phyloP scores from a whole-genome alignment of 495 filamentous ascomycete species.

The Schizothecium vesticola region DNA sequence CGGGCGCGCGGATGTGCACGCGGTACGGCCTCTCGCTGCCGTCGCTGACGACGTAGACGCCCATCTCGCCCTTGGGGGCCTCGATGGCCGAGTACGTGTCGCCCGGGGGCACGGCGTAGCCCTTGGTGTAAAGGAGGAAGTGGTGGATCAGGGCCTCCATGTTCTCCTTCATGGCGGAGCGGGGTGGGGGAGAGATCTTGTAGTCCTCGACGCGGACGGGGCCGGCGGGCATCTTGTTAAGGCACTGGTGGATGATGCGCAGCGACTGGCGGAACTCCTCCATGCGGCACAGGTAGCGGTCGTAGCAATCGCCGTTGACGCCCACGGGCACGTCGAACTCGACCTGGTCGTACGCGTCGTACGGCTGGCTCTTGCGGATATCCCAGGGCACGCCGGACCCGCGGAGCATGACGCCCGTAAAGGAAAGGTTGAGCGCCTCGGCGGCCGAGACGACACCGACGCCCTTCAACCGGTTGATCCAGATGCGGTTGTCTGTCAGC shows the following conservation, averaged over 20 bases:
- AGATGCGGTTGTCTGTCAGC: slow-evolving; percentile 98
- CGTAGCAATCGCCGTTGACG: slow-evolving; percentile 97
- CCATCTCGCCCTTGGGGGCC: slow-evolving; percentile 99
- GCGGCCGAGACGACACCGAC: slow-evolving; percentile 87
- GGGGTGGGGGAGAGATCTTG: slow-evolving; percentile 94
- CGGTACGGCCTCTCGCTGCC: slow-evolving; percentile 94
- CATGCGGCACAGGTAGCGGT: slow-evolving; percentile 98
- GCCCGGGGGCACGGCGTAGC: slow-evolving; percentile 93
- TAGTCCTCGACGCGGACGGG: slow-evolving; percentile 96
- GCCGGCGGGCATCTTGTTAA: slow-evolving; percentile 97
- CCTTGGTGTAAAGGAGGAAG: slow-evolving; percentile 97
- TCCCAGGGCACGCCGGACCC: slow-evolving; percentile 98
- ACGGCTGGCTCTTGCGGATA: slow-evolving; percentile 89
- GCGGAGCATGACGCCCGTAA: slow-evolving; percentile 96
- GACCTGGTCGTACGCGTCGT: slow-evolving; percentile 95
- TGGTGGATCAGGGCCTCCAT: slow-evolving; percentile 99
- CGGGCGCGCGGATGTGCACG: slow-evolving; percentile 94
- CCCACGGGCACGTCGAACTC: slow-evolving; percentile 98
- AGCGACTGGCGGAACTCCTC: slow-evolving; percentile 98
- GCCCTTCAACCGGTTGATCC: slow-evolving; percentile 86
- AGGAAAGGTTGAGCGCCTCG: slow-evolving; percentile 91
- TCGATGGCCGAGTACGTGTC: slow-evolving; percentile 98
- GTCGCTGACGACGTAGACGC: slow-evolving; percentile 93
- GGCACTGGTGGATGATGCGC: slow-evolving; percentile 95
- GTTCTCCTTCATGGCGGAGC: slow-evolving; percentile 99